Conservation (phyloP, 495 filamentous ascomycete species). For the Penicillium paxilli region DNA sequence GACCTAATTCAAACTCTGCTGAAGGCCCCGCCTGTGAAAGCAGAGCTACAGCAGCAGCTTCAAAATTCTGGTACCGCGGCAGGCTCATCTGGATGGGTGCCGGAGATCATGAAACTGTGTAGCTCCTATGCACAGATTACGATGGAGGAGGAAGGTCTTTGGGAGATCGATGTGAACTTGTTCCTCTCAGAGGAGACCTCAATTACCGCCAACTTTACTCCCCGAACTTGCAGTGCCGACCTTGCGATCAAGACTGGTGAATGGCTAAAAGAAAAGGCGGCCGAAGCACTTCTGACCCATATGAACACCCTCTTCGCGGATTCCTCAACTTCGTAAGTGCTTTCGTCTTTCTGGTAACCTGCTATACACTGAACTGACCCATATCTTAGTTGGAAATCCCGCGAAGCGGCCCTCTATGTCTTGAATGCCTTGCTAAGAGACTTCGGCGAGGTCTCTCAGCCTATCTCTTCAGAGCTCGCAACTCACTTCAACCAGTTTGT, state of each 20-base stretch:
- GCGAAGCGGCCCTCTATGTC: slow-evolving; percentile 81
- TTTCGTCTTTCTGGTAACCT: neutral
- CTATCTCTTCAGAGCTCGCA: slow-evolving; percentile 64
- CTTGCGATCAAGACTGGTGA: slow-evolving; percentile 90
- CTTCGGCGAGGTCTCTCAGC: slow-evolving; percentile 70
- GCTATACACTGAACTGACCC: neutral
- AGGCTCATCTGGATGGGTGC: slow-evolving; percentile 63
- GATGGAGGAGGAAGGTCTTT: slow-evolving; percentile 87
- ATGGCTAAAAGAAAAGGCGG: slow-evolving; percentile 69
- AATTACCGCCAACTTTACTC: slow-evolving; percentile 94
- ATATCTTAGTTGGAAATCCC: slow-evolving; percentile 53
- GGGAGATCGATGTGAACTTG: slow-evolving; percentile 94
- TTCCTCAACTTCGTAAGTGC: slow-evolving; percentile 52
- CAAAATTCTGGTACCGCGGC: slow-evolving; percentile 57
- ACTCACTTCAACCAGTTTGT: slow-evolving; percentile 74
- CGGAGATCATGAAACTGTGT: slow-evolving; percentile 79
- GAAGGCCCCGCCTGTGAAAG: slow-evolving; percentile 78
- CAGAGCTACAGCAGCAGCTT: slow-evolving; percentile 76
- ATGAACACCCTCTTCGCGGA: slow-evolving; percentile 66
- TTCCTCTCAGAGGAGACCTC: slow-evolving; percentile 94
- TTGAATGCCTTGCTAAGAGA: slow-evolving; percentile 80
- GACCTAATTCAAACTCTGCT: slow-evolving; percentile 90
- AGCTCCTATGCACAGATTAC: slow-evolving; percentile 88
- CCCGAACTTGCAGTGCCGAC: slow-evolving; percentile 87
- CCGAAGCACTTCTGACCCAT: slow-evolving; percentile 73